These are phyloP conservation scores for Picochlorum sp. DNA, from an alignment of 139 green algal genomes.

Conservation along the genomic window DNA sequence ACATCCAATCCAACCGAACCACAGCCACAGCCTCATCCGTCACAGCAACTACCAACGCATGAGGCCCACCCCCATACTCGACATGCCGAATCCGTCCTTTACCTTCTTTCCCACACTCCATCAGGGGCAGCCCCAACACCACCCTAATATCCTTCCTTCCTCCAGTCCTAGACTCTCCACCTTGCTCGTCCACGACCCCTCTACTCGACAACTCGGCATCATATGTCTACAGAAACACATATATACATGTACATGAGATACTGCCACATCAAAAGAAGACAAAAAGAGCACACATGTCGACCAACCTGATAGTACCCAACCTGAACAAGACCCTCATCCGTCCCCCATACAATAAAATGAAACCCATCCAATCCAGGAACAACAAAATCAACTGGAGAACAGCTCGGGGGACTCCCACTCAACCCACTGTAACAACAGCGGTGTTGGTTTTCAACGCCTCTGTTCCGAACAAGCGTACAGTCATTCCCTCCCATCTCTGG, in stretches of 20 bases:
- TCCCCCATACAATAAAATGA: conserved; percentile 20
- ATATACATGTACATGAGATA: too few relatives aligned
- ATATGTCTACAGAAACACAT: not conserved
- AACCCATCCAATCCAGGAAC: conserved; percentile 12
- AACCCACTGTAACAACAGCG: not conserved
- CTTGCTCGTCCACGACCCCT: too few relatives aligned
- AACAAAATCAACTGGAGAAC: conserved; percentile 14
- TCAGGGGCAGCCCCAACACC: conserved; percentile 2
- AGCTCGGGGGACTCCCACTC: not conserved
- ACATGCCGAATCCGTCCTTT: conserved; percentile 7
- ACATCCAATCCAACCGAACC: conserved; percentile 13
- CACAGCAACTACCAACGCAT: conserved; percentile 19
- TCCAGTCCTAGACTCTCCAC: not conserved
- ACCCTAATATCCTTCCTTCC: not conserved
- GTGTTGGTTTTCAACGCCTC: conserved; percentile 1
- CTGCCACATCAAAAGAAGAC: not conserved
- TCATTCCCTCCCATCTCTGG: too few relatives aligned
- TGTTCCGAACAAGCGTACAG: too few relatives aligned
- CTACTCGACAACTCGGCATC: not conserved
- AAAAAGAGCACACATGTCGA: not conserved
- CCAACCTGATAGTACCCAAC: conserved; percentile 11
- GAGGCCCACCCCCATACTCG: conserved; percentile 16
- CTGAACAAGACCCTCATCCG: conserved; percentile 5
- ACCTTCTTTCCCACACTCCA: not conserved
- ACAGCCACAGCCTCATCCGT: conserved; percentile 11